phyloP scores from a whole-genome alignment of 495 filamentous ascomycete genomes.

The Talaromyces trachyspermus region DNA sequence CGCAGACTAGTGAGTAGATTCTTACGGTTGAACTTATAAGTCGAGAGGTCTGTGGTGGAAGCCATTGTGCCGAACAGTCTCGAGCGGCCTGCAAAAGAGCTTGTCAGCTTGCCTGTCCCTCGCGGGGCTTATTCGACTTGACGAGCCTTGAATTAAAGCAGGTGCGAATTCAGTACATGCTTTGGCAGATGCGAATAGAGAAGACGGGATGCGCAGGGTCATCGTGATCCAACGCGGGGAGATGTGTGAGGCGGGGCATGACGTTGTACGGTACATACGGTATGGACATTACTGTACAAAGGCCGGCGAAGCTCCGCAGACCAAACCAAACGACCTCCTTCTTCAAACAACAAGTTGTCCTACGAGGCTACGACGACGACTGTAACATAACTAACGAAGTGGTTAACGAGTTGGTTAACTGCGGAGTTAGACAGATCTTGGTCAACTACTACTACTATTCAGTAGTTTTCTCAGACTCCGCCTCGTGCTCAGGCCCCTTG shows the following conservation, averaged over 20 bases:
- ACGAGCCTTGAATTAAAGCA: background rate
- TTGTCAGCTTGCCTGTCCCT: background rate
- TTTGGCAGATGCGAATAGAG: background rate
- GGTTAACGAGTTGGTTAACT: no score
- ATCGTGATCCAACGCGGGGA: background rate
- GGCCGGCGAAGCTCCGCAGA: no score
- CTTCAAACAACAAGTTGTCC: no score
- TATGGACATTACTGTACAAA: no score
- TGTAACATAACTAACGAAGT: no score
- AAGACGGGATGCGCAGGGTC: background rate
- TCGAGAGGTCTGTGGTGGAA: slow-evolving; percentile 60
- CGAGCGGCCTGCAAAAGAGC: slow-evolving; percentile 13
- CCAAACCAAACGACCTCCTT: no score
- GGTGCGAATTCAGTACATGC: background rate
- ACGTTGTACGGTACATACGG: no score
- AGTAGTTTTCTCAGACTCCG: background rate
- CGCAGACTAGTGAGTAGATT: slow-evolving; percentile 2
- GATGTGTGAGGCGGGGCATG: background rate
- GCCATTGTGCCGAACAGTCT: slow-evolving; percentile 57
- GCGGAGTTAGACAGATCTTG: no score
- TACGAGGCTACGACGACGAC: no score
- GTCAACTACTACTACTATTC: background rate
- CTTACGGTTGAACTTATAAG: slow-evolving; percentile 85
- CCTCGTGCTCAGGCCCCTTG: background rate
- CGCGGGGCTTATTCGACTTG: background rate